Conservation (phyloP, 2,329 filamentous ascomycete species). For the Juglanconis oblonga region DNA sequence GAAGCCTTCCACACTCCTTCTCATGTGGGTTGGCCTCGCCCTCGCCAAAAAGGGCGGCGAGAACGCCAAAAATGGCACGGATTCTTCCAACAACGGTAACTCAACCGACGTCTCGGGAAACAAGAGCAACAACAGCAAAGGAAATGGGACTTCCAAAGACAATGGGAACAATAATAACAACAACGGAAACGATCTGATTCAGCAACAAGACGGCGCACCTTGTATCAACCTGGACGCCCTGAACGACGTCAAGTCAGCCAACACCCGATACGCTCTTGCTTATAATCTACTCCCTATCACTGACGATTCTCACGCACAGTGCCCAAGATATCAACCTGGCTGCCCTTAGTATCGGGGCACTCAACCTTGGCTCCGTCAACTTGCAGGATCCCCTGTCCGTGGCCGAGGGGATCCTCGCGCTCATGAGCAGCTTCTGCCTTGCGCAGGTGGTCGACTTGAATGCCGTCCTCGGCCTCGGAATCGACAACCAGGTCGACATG, state of each 20-base stretch:
- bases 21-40: constrained; percentile 20
- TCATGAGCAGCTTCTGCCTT: constrained; percentile 29
- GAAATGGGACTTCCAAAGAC: not conserved
- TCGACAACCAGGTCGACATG: constrained; percentile 27
- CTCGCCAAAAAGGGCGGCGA: constrained; percentile 7
- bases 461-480: constrained; percentile 23
- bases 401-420: constrained; percentile 28
- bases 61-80: not conserved
- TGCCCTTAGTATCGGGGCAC: constrained; percentile 17
- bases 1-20: constrained; percentile 13
- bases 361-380: constrained; percentile 28
- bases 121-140: not conserved
- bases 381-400: constrained; percentile 27
- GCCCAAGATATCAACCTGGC: not conserved
- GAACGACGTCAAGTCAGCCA: constrained; percentile 6
- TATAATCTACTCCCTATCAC: not conserved
- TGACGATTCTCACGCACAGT: not conserved
- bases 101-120: not conserved
- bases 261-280: not conserved
- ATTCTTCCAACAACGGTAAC: not conserved
- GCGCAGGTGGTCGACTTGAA: constrained; percentile 24
- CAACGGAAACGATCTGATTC: not conserved
- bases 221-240: constrained; percentile 11
- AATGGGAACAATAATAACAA: not conserved
- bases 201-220: constrained; percentile 3